Conservation (phyloP, 2,329 filamentous ascomycete species). For the Fusarium burgessii region DNA sequence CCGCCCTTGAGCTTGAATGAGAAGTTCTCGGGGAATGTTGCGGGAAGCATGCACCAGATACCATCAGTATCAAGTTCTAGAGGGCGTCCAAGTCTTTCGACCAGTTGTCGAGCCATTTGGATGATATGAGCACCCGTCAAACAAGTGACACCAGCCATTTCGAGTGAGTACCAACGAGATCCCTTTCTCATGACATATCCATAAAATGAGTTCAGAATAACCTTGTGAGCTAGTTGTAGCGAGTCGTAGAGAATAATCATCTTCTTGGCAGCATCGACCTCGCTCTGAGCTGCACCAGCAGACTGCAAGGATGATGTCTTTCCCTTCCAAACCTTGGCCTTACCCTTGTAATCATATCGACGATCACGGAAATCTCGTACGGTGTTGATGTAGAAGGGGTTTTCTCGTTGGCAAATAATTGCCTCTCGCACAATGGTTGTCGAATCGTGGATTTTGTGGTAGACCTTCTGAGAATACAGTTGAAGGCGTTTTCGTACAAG, state of each 20-base stretch:
- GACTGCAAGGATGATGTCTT: constrained; percentile 91
- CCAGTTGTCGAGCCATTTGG: constrained; percentile 92
- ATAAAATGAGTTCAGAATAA: constrained; percentile 99
- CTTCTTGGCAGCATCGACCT: constrained; percentile 96
- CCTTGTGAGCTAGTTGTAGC: constrained; percentile 95
- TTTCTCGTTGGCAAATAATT: constrained; percentile 98
- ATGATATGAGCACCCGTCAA: constrained; percentile 97
- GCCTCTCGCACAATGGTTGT: constrained; percentile 94
- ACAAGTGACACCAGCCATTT: constrained; percentile 99
- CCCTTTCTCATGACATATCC: constrained; percentile 99
- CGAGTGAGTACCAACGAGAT: constrained; percentile 98
- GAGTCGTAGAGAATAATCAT: constrained; percentile 98
- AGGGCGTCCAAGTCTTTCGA: constrained; percentile 92
- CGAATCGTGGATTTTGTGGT: constrained; percentile 97
- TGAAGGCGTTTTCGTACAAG: constrained; percentile 89
- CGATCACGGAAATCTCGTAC: constrained; percentile 96
- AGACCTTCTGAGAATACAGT: constrained; percentile 97
- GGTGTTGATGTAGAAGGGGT: constrained; percentile 97
- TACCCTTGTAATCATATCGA: constrained; percentile 97
- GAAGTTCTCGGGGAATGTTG: constrained; percentile 96
- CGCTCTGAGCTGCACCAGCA: constrained; percentile 77
- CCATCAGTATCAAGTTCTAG: constrained; percentile 97
- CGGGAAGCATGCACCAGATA: constrained; percentile 99
- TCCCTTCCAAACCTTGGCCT: constrained; percentile 98
- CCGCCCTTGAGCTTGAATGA: constrained; percentile 93